Evolutionary conservation across 2,329 filamentous ascomycete species (phyloP), one percentile per base, ranked within the genome.

Genomic region (Xylaria sp.): DNA sequence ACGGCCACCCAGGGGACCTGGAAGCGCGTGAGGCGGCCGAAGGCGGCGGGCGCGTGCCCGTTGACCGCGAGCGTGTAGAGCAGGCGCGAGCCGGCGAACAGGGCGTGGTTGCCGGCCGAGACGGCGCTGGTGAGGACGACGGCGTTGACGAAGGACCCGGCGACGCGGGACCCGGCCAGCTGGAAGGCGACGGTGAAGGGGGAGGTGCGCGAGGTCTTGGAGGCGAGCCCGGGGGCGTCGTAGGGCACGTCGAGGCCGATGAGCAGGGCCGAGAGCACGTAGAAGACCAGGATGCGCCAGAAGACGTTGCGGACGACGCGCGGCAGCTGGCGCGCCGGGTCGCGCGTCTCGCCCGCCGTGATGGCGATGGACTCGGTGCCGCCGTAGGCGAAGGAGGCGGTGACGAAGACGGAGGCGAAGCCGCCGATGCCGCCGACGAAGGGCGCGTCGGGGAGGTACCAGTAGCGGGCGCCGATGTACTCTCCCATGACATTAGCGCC

Each of bases 331-430:
- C 77, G 78, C 17, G 81, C 76, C 0, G 86, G 85, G 60, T 87
- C 77, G 60, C 81, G 83, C 1, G 85, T 87, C 67, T 88, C 85
- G 40, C 85, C 85, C 1, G 85, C 85, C 0, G 85, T 87, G 52
- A 88, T 84, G 46, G 83, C 84, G 44, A 88, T 86, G 29, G 79
- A 83, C 67, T 87, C 85, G 2, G 83, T 86, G 48, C 84, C 85
- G 29, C 80, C 80, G 53, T 77, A 86, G 21, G 85, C 83, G 66
- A 88, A 87, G 50, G 74, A 78, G n/a, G 82, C 82, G 0, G 80
- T 84, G 11, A 85, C 81, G 59, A 84, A 84, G 40, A 87, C 85
- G 18, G 83, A 86, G 0, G 84, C 84, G 60, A 88, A 87, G 1
- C 85, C 84, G 38, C 84, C 84, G 17, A 87, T 84, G 1, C 85